Evolutionary conservation across 805 yeast genomes (phyloP).

Genomic region (Ogataea polymorpha): DNA sequence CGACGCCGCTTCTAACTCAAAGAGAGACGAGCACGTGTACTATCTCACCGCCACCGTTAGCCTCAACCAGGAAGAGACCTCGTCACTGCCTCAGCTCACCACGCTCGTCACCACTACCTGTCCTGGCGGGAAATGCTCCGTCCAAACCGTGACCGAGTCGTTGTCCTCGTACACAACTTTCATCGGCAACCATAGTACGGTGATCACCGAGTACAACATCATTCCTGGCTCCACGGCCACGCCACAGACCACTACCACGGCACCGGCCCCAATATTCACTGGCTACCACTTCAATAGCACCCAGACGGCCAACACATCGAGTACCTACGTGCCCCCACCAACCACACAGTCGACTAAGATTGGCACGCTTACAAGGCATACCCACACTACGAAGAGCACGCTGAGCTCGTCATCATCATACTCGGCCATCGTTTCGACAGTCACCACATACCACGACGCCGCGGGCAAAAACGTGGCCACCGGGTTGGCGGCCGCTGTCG

Average conservation of each 20-base stretch:
- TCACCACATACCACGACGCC: slow-evolving; percentile 30
- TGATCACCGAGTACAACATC: slow-evolving; percentile 40
- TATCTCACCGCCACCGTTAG: slow-evolving; percentile 20
- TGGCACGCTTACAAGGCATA: slow-evolving; percentile 4
- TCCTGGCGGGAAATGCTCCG: slow-evolving; percentile 12
- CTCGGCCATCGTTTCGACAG: slow-evolving; percentile 7
- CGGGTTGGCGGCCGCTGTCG: slow-evolving; percentile 3
- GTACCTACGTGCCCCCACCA: background rate
- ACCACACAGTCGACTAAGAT: slow-evolving; percentile 2
- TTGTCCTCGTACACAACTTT: slow-evolving; percentile 30
- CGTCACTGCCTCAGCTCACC: slow-evolving; percentile 4
- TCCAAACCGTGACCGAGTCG: slow-evolving; percentile 14
- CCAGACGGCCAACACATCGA: slow-evolving; percentile 2
- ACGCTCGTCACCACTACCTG: slow-evolving; percentile 14
- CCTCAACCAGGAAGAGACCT: slow-evolving; percentile 1
- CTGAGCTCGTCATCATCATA: slow-evolving; percentile 1
- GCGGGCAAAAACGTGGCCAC: slow-evolving; percentile 1
- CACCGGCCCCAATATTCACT: background rate
- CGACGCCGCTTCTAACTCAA: slow-evolving; percentile 4
- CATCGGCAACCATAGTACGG: slow-evolving; percentile 34
- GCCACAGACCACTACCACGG: background rate
- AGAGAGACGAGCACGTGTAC: slow-evolving; percentile 20
- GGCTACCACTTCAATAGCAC: slow-evolving; percentile 3
- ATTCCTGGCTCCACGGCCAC: slow-evolving; percentile 4
- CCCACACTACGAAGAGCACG: slow-evolving; percentile 2